A percentile compares a stretch with the other conserved stretches of the same genome.
Conservation (phyloP, 345 rosid genomes). For the Noccaea bulbosa region DNA sequence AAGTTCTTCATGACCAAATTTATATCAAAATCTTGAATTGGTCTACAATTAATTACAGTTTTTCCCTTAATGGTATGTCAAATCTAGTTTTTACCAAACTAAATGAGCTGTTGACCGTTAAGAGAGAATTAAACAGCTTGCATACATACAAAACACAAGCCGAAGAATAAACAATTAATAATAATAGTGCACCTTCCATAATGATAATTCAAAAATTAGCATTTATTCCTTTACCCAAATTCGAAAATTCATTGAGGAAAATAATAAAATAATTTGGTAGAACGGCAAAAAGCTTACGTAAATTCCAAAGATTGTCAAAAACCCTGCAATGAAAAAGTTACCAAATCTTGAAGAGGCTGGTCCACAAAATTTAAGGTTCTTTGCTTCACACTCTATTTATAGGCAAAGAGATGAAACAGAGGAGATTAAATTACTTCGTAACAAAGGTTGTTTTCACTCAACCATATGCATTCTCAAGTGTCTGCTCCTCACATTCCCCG, state of each 20-base stretch:
- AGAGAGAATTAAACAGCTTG: conserved; percentile 45
- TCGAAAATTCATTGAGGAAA: neutral
- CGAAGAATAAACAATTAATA: neutral
- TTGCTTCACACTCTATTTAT: conserved; percentile 52
- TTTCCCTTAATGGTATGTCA: conserved; percentile 26
- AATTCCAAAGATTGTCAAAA: conserved; percentile 57
- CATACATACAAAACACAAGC: conserved; percentile 16
- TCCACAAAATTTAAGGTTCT: conserved; percentile 72
- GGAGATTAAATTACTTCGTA: conserved; percentile 58
- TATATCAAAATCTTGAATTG: conserved; percentile 9
- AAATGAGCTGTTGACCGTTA: conserved; percentile 45
- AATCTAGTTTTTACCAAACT: conserved; percentile 40
- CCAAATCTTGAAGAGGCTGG: conserved; percentile 55
- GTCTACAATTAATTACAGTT: neutral
- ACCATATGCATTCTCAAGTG: conserved; percentile 76
- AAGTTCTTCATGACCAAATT: neutral
- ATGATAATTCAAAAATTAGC: neutral
- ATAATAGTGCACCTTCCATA: conserved; percentile 14
- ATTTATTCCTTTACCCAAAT: conserved; percentile 36
- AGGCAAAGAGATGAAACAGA: conserved; percentile 60
- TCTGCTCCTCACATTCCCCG: conserved; percentile 47
- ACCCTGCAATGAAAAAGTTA: conserved; percentile 60
- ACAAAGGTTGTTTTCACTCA: conserved; percentile 72
- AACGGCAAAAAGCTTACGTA: conserved; percentile 37
- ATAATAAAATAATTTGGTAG: neutral